These are phyloP conservation scores for Tolypocladium inflatum DNA, from an alignment of 2,329 filamentous ascomycete species.

Conservation along the genomic window DNA sequence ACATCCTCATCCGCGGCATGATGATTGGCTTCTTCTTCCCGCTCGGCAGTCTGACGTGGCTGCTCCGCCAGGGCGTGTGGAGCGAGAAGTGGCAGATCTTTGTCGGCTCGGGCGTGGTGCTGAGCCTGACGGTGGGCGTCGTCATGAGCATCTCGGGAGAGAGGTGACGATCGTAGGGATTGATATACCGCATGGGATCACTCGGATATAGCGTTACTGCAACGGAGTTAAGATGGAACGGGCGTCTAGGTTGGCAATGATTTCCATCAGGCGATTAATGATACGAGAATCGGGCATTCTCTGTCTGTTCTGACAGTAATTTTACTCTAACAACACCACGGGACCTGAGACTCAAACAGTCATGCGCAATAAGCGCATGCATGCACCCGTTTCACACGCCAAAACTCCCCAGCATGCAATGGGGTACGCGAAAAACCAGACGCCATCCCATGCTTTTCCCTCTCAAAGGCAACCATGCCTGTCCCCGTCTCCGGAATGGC, in stretches of 20 bases:
- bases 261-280: neutral
- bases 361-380: neutral
- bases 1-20: slow-evolving; percentile 81
- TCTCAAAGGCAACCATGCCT: neutral
- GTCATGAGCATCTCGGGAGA: slow-evolving; percentile 40
- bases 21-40: slow-evolving; percentile 94
- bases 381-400: neutral
- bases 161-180: slow-evolving; percentile 1
- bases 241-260: neutral
- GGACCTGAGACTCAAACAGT: neutral
- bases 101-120: slow-evolving; percentile 71
- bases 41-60: slow-evolving; percentile 74
- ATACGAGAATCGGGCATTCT: neutral
- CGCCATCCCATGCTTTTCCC: neutral
- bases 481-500: neutral
- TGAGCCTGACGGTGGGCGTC: slow-evolving; percentile 70
- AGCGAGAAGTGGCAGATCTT: slow-evolving; percentile 76
- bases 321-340: neutral
- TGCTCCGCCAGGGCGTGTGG: slow-evolving; percentile 79
- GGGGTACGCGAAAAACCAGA: neutral
- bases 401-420: neutral
- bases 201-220: neutral
- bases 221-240: neutral
- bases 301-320: neutral
- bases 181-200: neutral